A percentile compares a stretch with the other conserved stretches of the same genome.
phyloP scores from a whole-genome alignment of 495 filamentous ascomycete species.

The Penicillium alfredii region DNA sequence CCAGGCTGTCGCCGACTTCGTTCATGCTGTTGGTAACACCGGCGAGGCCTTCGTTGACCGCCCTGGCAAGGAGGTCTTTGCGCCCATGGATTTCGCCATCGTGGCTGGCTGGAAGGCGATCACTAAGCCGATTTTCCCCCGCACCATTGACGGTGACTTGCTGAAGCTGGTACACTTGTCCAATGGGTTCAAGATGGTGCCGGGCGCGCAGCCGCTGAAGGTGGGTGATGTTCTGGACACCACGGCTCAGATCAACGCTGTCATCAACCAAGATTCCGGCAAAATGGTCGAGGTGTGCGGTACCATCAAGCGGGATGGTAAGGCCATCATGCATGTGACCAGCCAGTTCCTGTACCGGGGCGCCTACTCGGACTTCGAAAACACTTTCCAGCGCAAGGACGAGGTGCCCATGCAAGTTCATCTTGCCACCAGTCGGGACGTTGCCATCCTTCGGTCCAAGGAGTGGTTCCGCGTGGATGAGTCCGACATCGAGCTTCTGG shows the following conservation, averaged over 20 bases:
- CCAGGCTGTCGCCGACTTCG: conserved; percentile 94
- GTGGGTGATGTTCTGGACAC: conserved; percentile 90
- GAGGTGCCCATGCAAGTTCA: conserved; percentile 95
- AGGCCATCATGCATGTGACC: conserved; percentile 96
- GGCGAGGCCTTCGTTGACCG: conserved; percentile 98
- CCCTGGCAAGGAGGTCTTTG: conserved; percentile 88
- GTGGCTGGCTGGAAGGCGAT: conserved; percentile 99
- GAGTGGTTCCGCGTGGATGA: conserved; percentile 91
- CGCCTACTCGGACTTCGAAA: conserved; percentile 85
- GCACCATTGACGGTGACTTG: conserved; percentile 88
- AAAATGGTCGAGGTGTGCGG: conserved; percentile 99
- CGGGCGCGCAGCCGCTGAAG: conserved; percentile 88
- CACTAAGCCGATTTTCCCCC: conserved; percentile 96
- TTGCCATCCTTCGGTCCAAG: conserved; percentile 90
- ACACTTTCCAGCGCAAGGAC: conserved; percentile 95
- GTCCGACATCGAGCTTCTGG: conserved; percentile 72
- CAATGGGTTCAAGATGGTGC: conserved; percentile 96
- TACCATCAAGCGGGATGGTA: conserved; percentile 79
- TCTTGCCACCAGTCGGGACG: conserved; percentile 76
- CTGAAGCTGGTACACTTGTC: conserved; percentile 93
- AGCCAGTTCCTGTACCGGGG: conserved; percentile 97
- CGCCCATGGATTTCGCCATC: conserved; percentile 98
- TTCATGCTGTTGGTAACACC: conserved; percentile 96
- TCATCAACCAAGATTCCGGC: conserved; percentile 95
- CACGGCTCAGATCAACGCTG: conserved; percentile 92